Evolutionary conservation across 257 asterid genomes (phyloP).

Genomic region (Scutellaria barbata): DNA sequence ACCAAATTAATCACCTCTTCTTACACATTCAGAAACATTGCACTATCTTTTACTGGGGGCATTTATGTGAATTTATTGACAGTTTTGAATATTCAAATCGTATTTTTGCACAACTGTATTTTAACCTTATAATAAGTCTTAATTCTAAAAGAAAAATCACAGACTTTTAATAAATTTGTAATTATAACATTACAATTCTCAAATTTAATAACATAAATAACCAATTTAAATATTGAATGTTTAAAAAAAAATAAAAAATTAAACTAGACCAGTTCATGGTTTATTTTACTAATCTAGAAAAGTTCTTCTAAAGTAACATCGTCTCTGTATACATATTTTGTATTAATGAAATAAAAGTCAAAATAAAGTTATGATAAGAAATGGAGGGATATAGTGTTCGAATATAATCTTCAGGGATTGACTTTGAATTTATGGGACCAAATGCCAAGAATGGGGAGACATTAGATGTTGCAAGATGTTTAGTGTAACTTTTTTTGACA

Average conservation of each 20-base stretch:
- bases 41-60: neutral
- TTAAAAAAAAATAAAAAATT: too few species aligned
- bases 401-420: neutral
- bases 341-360: neutral
- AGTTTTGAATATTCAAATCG: neutral
- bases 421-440: neutral
- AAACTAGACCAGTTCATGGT: too few species aligned
- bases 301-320: neutral
- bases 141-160: too few species aligned
- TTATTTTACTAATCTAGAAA: too few species aligned
- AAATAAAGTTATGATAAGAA: neutral
- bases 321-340: neutral
- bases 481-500: neutral
- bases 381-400: neutral
- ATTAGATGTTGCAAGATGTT: too few species aligned
- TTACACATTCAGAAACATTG: neutral
- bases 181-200: too few species aligned
- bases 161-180: too few species aligned
- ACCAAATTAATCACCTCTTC: neutral
- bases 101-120: neutral
- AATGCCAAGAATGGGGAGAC: neutral
- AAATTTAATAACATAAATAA: too few species aligned
- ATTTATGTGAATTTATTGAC: slow-evolving; percentile 2
- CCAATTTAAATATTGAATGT: too few species aligned
- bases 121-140: neutral